Evolutionary conservation across 2,329 filamentous ascomycete species (phyloP), one percentile per base, ranked within the genome.

Genomic region (Aureobasidium pullulans): DNA sequence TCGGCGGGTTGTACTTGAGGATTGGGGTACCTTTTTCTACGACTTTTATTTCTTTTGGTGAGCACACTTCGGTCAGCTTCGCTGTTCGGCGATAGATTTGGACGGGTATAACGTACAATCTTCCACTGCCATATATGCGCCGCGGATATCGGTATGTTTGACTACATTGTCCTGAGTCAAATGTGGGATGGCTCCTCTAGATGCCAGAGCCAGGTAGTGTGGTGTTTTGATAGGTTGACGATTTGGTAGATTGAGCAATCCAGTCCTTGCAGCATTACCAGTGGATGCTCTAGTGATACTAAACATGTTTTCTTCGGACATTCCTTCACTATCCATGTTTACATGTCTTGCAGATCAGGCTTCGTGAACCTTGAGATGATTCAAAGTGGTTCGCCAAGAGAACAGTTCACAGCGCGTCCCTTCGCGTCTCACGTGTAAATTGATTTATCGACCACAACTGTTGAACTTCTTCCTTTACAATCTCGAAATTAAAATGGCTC

Each of bases 171-270:
- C 94, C 40, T 91, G 92, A 3, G 92, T 89, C 64, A 99, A 75
- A 75, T 99, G 94, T 54, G 94, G 91, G 37, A 97, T 78, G 1
- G 83, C 84, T 23, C 94, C 94, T 67, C 94, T 83, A 36, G 94
- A 96, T 3, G 89, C 88, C 64, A 88, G 79, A 53, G 84, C 86
- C 61, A 96, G 77, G 72, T 88, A 96, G 70, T 88, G 87, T 44
- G 94, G 94, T 32, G 94, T 99, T 19, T 88, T 77, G 64, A 96
- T 79, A n/a, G 80, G 73, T 62, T 79, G 82, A 61, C 88, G 81
- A 74, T 84, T 66, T 72, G 76, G 78, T 6, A 94, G 71, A 4
- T 79, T 75, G 28, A 97, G 74, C 56, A 77, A 79, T 4, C 89
- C 91, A 8, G 93, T 75, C 56, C 91, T 83, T 37, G 88, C 82